Evolutionary conservation across 163 green algal genomes (phyloP).

Genomic region (Volvox carteri): DNA sequence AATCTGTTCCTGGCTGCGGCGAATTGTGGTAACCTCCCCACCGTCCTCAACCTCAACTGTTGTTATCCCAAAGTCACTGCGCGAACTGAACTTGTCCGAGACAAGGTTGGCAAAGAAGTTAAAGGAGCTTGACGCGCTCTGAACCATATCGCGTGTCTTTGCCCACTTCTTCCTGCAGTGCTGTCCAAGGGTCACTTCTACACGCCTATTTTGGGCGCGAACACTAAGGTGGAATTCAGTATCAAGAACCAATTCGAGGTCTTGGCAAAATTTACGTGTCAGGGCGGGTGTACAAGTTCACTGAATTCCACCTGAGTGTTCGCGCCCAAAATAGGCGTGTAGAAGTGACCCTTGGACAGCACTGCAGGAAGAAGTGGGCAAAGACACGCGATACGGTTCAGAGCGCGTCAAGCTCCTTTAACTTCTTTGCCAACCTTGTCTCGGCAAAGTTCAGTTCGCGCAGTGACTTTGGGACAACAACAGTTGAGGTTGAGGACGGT

Average conservation of each 20-base stretch:
- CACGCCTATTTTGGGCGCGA: constrained; percentile 5
- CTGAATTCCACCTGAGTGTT: constrained; percentile 26
- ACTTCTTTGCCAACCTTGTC: too few relatives aligned
- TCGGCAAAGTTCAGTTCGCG: too few relatives aligned
- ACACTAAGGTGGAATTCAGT: constrained; percentile 29
- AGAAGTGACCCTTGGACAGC: constrained; percentile 25
- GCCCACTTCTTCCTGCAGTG: constrained; percentile 34
- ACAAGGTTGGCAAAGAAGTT: constrained; percentile 25
- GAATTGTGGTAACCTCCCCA: not conserved
- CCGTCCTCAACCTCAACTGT: constrained; percentile 18
- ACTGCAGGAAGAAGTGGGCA: constrained; percentile 27
- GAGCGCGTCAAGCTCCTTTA: too few relatives aligned
- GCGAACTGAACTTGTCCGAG: not conserved
- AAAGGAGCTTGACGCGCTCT: not conserved
- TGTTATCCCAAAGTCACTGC: constrained; percentile 25
- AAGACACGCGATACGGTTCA: too few relatives aligned
- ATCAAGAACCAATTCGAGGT: too few relatives aligned
- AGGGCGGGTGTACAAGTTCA: too few relatives aligned
- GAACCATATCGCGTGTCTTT: constrained; percentile 8
- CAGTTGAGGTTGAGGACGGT: too few relatives aligned
- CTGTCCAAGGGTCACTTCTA: constrained; percentile 21
- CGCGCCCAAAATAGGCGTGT: constrained; percentile 1
- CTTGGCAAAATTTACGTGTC: too few relatives aligned
- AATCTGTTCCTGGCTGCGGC: constrained; percentile 1
- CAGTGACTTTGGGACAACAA: too few relatives aligned